These are phyloP conservation scores for Zygotorulaspora chibaensis DNA, from an alignment of 805 yeast genomes.

Conservation along the genomic window DNA sequence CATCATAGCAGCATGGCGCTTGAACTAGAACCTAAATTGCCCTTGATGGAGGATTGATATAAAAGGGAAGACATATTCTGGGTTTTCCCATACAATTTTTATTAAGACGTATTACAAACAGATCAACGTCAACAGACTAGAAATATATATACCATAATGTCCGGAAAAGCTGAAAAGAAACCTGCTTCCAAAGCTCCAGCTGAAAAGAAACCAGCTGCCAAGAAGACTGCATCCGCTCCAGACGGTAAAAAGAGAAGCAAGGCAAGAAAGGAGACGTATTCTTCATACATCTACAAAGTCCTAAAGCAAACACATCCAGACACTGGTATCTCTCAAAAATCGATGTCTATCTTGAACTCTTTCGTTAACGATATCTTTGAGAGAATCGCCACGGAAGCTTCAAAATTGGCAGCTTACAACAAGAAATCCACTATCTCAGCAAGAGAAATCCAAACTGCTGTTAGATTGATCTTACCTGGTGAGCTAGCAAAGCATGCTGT, in stretches of 20 bases:
- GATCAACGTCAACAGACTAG: background rate
- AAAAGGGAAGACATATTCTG: conserved; percentile 4
- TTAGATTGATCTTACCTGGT: conserved; percentile 96
- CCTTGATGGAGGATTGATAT: conserved; percentile 1
- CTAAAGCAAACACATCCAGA: conserved; percentile 99
- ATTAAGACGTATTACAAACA: background rate
- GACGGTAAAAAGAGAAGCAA: conserved; percentile 88
- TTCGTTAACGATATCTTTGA: conserved; percentile 97
- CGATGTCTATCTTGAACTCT: conserved; percentile 98
- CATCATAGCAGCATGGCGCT: background rate
- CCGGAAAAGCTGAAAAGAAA: conserved; percentile 32
- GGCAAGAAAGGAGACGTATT: conserved; percentile 97
- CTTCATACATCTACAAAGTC: conserved; percentile 97
- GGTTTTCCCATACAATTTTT: background rate
- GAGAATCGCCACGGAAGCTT: conserved; percentile 97
- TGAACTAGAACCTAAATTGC: too few relatives aligned
- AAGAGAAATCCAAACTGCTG: conserved; percentile 98
- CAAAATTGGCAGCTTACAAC: conserved; percentile 98
- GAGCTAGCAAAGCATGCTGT: conserved; percentile 98
- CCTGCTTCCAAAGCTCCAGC: conserved; percentile 95
- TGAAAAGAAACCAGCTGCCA: conserved; percentile 91
- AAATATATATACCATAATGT: conserved; percentile 7
- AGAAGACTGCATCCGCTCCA: conserved; percentile 79
- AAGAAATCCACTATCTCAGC: conserved; percentile 97
- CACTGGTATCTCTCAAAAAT: conserved; percentile 98